Evolutionary conservation across 352 stramenopile genomes (phyloP).

Genomic region (Phytophthora sojae): DNA sequence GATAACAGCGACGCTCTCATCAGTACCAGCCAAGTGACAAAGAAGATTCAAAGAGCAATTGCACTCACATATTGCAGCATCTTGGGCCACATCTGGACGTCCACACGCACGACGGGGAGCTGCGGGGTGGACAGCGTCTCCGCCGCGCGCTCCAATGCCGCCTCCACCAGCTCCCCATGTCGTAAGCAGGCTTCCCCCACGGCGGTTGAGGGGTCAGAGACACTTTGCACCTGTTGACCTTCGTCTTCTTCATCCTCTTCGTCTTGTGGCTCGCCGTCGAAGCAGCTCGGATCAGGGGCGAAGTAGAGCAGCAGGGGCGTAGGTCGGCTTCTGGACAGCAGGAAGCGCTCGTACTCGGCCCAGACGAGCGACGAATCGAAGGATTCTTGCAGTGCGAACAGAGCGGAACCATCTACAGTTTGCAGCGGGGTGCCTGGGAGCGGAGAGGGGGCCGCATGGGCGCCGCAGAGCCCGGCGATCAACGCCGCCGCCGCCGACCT

Average conservation of each 20-base stretch:
- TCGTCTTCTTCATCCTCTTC: neutral
- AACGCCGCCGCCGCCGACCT: neutral
- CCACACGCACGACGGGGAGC: constrained; percentile 39
- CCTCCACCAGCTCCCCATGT: constrained; percentile 33
- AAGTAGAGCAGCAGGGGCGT: constrained; percentile 41
- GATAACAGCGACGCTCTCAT: neutral
- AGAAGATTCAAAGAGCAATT: neutral
- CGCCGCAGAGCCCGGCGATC: constrained; percentile 1
- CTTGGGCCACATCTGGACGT: constrained; percentile 28
- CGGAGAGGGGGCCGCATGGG: neutral
- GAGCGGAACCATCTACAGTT: constrained; percentile 9
- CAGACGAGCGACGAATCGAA: constrained; percentile 27
- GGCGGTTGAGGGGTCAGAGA: neutral
- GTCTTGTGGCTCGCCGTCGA: constrained; percentile 11
- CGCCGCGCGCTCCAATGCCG: constrained; percentile 20
- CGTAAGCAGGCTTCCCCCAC: constrained; percentile 11
- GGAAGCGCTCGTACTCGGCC: constrained; percentile 43
- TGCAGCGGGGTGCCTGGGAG: constrained; percentile 12
- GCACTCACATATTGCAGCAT: constrained; percentile 48
- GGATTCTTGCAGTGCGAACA: constrained; percentile 21
- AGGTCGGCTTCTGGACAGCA: constrained; percentile 31
- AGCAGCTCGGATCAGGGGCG: constrained; percentile 2
- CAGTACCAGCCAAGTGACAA: neutral
- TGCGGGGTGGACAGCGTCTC: constrained; percentile 28
- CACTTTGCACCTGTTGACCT: neutral